Conservation (phyloP, 148 eudicot species). For the Diospyros kaki region DNA sequence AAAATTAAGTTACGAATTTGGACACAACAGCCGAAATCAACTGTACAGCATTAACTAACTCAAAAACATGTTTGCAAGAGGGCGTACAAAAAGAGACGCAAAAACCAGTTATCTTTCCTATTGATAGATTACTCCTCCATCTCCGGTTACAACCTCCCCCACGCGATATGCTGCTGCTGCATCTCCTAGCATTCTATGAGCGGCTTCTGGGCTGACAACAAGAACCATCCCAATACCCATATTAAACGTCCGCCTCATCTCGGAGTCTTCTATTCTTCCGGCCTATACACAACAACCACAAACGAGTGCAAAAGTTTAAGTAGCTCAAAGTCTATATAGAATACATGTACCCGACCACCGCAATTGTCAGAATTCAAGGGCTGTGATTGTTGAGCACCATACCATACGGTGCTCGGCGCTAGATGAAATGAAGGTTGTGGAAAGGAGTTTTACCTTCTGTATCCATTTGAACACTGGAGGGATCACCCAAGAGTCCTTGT, state of each 20-base stretch:
- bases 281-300: constrained; percentile 27
- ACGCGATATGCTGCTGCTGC: constrained; percentile 45
- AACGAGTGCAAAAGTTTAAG: no score
- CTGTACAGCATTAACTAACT: no score
- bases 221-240: constrained; percentile 97
- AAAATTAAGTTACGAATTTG: no score
- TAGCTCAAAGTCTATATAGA: no score
- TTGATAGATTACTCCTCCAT: constrained; percentile 24
- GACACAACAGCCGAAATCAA: no score
- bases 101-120: no score
- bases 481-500: constrained; percentile 65
- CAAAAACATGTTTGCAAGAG: no score
- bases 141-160: constrained; percentile 73
- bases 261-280: constrained; percentile 70
- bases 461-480: constrained; percentile 97
- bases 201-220: constrained; percentile 66
- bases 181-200: constrained; percentile 49
- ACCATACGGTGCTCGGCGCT: no score
- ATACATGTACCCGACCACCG: no score
- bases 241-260: constrained; percentile 90
- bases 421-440: background rate
- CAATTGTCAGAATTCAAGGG: no score
- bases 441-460: constrained; percentile 58
- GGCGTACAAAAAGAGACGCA: no score
- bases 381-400: no score